Evolutionary conservation across 2,329 filamentous ascomycete genomes (phyloP), one percentile per base, ranked within the genome.

Genomic region (Aplosporella prunicola): DNA sequence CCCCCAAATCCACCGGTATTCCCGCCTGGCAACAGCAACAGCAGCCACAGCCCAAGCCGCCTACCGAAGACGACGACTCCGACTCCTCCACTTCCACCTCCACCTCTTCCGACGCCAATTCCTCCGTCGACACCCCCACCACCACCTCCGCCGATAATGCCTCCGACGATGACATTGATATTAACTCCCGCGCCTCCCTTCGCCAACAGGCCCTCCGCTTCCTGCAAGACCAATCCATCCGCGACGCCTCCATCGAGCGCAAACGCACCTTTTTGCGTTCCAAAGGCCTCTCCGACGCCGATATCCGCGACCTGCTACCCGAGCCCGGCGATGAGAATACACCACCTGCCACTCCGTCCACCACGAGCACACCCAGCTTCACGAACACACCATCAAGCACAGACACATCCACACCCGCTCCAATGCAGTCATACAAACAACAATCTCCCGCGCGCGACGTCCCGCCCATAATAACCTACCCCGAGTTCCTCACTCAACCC

Each of bases 261-360:
- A 93, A 93, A 63, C 66, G 73, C 14, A 72, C 74, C 6, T 94
- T 94, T 48, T 64, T 95, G 2, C 71, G 78, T 51, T 75, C 74
- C 34, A 95, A 95, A 57, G 84, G 84, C 3, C 64, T 94, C 6
- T 63, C 62, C 3, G 63, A 72, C 4, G 67, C 71, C 20, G 77
- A 89, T 43, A 84, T 93, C 43, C 66, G 83, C 47, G 64, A 66
- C 33, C 65, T 93, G 6, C 61, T 94, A 25, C 44, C 65, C 57
- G 30, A 36, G 5, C 43, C 35, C 16, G 27, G 45, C 11, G 35
- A 43, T n/a, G 44, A 50, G 18, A 37, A 47, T 8, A 26, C 40
- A 5, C 18, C 25, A 29, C 26, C 32, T 8, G 22, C 22, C 22
- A 8, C 22, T 8, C 8, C 8, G 22, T n/a, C n/a, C 22, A 24